Base-by-base conservation (phyloP, 768 basidiomycete genomes). In the Saitozyma sp. region DNA sequence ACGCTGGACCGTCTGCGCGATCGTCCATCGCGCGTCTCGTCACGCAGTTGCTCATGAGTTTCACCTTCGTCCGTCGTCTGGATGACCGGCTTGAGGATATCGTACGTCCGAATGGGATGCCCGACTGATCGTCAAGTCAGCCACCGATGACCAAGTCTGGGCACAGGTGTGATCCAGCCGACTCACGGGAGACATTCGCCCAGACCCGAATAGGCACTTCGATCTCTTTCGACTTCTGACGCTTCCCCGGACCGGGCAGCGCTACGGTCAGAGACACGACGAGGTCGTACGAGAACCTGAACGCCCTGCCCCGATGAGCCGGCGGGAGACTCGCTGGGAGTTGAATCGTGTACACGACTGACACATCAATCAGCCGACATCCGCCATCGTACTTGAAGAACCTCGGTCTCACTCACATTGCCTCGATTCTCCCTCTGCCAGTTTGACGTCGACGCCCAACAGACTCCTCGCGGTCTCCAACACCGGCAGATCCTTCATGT, bases 141-240 rank as follows among this genome's bases (percentile, higher is more conserved):
- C 54, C 38, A 19, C 13, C 2, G 11, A 46, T 13, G 37, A 29
- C 49, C 56, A 8, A 42, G 42, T 48, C 46, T 39, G n/a, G n/a
- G 16, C 41, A 46, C 20, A 6, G 45, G 3, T 2, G 2, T 2
- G 45, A 46, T 9, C 40, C 13, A 61, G 42, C 8, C 38, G 13
- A 76, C 87, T 54, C 68, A 92, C 93, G 86, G 51, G 85, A 82
- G 61, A 96, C 90, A 66, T 93, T 83, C 61, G 91, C 93, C 80
- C 96, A 97, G 6, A 98, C 83, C 20, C 92, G 82, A 50, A 99
- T 88, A 0, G 95, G 95, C 0, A 98, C 89, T 55, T 89, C 87
- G 82, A 78, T 90, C 89, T 71, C 77, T 56, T 59, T 74, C 83
- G 82, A 69, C 85, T 86, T 65, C 82, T 84, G 42, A 79, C 81